phyloP scores from a whole-genome alignment of 179 eudicot genomes.

The Amaranthus tricolor region DNA sequence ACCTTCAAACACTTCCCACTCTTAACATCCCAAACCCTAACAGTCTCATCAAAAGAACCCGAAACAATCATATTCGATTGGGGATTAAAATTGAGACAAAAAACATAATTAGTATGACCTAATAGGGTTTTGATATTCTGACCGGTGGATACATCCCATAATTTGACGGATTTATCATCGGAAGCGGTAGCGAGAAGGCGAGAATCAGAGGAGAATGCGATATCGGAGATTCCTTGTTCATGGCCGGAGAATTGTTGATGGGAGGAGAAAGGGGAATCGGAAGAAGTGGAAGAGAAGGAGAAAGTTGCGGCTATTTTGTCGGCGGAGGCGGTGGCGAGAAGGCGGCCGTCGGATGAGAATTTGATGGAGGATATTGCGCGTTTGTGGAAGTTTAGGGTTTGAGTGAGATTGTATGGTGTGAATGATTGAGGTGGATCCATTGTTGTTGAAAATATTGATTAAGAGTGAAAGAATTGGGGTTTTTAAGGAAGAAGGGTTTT shows the following conservation, averaged over 20 bases:
- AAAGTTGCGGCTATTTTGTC: slow-evolving; percentile 63
- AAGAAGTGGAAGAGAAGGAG: slow-evolving; percentile 33
- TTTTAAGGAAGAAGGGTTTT: background rate
- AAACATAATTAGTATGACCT: slow-evolving; percentile 80
- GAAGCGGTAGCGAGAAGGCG: slow-evolving; percentile 79
- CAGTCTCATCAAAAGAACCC: slow-evolving; percentile 88
- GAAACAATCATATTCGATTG: slow-evolving; percentile 77
- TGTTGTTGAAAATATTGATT: slow-evolving; percentile 25
- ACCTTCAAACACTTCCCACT: slow-evolving; percentile 77
- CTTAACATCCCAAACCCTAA: slow-evolving; percentile 90
- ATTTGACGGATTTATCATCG: slow-evolving; percentile 70
- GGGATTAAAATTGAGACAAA: slow-evolving; percentile 76
- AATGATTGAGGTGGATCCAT: slow-evolving; percentile 25
- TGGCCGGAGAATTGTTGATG: slow-evolving; percentile 54
- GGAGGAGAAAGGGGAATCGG: slow-evolving; percentile 14
- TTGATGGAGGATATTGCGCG: slow-evolving; percentile 73
- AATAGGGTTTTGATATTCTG: slow-evolving; percentile 56
- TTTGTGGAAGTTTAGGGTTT: slow-evolving; percentile 77
- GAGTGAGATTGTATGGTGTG: slow-evolving; percentile 61
- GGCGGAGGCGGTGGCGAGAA: slow-evolving; percentile 82
- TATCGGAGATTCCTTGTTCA: slow-evolving; percentile 80
- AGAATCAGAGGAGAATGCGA: slow-evolving; percentile 75
- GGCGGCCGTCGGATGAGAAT: slow-evolving; percentile 70
- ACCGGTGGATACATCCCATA: slow-evolving; percentile 63
- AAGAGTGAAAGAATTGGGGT: slow-evolving; percentile 1